Percentiles rank a stretch among this genome's conserved stretches.
These are phyloP conservation scores for Exophiala calicioides DNA, from an alignment of 2,329 filamentous ascomycete species.

Conservation along the genomic window DNA sequence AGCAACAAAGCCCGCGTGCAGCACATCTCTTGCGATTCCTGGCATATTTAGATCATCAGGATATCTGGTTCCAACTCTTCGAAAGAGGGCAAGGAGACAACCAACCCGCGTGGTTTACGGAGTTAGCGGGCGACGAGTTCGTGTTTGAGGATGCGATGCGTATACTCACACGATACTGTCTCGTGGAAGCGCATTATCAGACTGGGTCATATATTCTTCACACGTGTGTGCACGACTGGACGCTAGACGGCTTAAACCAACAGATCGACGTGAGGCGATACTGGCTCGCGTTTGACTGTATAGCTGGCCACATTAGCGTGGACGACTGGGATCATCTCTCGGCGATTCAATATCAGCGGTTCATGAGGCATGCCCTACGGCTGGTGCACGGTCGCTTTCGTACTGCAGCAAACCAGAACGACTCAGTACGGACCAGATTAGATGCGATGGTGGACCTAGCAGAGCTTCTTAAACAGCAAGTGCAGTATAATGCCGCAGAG, in stretches of 20 bases:
- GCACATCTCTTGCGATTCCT: slow-evolving; percentile 43
- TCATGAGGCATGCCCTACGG: neutral
- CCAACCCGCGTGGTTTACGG: slow-evolving; percentile 29
- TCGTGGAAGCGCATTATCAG: slow-evolving; percentile 15
- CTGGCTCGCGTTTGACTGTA: slow-evolving; percentile 22
- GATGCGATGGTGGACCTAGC: slow-evolving; percentile 1
- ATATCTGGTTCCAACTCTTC: slow-evolving; percentile 50
- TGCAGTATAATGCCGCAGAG: slow-evolving; percentile 32
- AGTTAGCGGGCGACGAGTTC: slow-evolving; percentile 4
- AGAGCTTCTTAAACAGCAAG: slow-evolving; percentile 23
- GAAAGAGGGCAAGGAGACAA: slow-evolving; percentile 11
- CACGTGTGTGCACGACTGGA: slow-evolving; percentile 28
- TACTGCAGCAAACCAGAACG: neutral
- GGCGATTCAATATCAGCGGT: neutral
- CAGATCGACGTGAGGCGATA: slow-evolving; percentile 10
- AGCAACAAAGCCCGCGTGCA: slow-evolving; percentile 21
- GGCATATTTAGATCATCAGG: slow-evolving; percentile 48
- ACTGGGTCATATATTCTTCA: slow-evolving; percentile 20
- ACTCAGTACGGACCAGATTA: neutral
- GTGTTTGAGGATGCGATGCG: slow-evolving; percentile 19
- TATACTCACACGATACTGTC: slow-evolving; percentile 15
- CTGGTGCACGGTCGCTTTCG: neutral
- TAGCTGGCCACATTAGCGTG: slow-evolving; percentile 5
- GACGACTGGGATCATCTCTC: slow-evolving; percentile 7
- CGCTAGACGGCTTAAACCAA: slow-evolving; percentile 19